A percentile compares a stretch with the other conserved stretches of the same genome.
Conservation (phyloP, 2,329 filamentous ascomycete genomes). For the Drechslerella coelobrocha region DNA sequence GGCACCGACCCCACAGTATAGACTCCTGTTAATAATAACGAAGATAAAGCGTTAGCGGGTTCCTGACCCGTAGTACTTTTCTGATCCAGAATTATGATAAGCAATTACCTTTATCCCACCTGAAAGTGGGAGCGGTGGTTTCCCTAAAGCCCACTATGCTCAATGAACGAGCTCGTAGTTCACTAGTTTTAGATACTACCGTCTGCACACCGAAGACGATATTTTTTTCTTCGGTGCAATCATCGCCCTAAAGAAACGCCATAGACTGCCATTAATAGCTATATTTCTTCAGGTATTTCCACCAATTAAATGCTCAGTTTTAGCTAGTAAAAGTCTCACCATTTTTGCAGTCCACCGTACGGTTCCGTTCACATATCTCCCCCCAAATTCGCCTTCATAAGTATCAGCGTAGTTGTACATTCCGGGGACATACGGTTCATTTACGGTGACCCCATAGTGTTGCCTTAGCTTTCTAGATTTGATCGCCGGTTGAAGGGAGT, state of each 20-base stretch:
- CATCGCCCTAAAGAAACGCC: background rate
- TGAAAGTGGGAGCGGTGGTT: background rate
- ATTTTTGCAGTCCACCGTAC: conserved; percentile 12
- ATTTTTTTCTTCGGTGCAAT: conserved; percentile 5
- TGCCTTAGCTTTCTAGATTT: conserved; percentile 18
- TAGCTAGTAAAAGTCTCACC: background rate
- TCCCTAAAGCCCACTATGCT: background rate
- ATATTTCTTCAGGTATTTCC: background rate
- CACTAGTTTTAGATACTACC: background rate
- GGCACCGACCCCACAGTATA: background rate
- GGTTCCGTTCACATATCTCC: background rate
- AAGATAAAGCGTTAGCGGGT: background rate
- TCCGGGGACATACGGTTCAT: background rate
- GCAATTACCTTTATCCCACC: background rate
- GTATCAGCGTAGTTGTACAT: background rate
- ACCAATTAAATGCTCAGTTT: background rate
- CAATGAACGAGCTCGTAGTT: background rate
- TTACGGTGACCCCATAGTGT: conserved; percentile 25
- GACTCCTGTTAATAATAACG: conserved; percentile 12
- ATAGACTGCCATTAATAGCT: background rate
- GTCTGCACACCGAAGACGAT: background rate
- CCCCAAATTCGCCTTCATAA: background rate
- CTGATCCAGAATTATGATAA: background rate
- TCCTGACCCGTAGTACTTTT: background rate
- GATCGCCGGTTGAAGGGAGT: conserved; percentile 5